Evolutionary conservation across 1,284 basidiomycete genomes (phyloP).

Genomic region (Puccinia novopanici): DNA sequence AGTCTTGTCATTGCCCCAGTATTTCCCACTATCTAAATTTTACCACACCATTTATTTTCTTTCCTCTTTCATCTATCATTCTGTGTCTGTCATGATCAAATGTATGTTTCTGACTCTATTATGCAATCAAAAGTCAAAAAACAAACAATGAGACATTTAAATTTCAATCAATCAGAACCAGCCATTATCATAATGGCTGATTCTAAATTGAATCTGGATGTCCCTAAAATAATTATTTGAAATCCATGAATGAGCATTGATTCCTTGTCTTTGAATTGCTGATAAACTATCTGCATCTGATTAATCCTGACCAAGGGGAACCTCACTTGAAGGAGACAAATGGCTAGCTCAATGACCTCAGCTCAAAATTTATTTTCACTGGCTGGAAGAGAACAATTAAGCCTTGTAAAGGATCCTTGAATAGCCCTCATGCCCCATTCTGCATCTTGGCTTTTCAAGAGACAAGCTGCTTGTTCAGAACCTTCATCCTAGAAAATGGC

Average conservation of each 20-base stretch:
- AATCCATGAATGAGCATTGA: neutral
- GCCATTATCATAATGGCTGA: neutral
- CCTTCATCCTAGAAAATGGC: neutral
- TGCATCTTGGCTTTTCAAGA: neutral
- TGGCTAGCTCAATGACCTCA: neutral
- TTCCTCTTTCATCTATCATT: too few species aligned
- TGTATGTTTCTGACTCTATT: too few species aligned
- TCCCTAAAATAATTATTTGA: neutral
- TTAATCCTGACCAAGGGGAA: neutral
- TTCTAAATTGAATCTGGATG: neutral
- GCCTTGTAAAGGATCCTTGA: too few species aligned
- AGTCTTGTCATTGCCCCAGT: too few species aligned
- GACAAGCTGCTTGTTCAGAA: constrained; percentile 6
- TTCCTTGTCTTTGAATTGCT: neutral
- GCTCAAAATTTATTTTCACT: neutral
- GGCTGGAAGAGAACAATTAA: neutral
- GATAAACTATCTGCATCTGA: neutral
- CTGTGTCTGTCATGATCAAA: too few species aligned
- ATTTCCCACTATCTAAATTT: too few species aligned
- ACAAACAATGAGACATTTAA: too few species aligned
- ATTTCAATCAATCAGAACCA: neutral
- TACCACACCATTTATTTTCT: too few species aligned
- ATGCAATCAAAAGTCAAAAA: too few species aligned
- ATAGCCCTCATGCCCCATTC: constrained; percentile 8
- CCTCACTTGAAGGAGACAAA: neutral